Evolutionary conservation across 208 protist genomes (phyloP), one percentile per base, ranked within the genome.

Genomic region (Leishmania braziliensis): DNA sequence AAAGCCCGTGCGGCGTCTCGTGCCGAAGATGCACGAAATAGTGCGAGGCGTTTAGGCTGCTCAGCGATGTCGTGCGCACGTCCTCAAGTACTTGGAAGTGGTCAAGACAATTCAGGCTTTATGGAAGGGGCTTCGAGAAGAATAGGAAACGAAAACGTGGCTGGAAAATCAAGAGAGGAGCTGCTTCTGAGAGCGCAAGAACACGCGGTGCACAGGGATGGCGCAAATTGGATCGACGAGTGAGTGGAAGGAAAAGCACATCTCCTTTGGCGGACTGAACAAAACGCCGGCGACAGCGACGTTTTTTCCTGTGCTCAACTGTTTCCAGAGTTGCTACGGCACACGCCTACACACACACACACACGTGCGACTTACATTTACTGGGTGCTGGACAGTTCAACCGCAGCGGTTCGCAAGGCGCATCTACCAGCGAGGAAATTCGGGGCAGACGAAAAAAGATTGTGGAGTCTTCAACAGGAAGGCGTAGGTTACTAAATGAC

Each of bases 71-170:
- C 10, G 39, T 29, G 48, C 29, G 29, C 54, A 85, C 56, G 78
- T 68, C 48, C 73, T 63, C 51, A 75, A 43, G 53, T 50, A 60
- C n/a, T 36, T 58, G 26, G 14, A 48, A 70, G 46, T n/a, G 20
- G 26, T 26, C 18, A 29, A 78, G 36, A 71, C 43, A 70, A 48
- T 53, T 79, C 53, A 8, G 39, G 48, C 33, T 77, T 79, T 48
- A n/a, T 77, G 62, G 23, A 79, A 65, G 62, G n/a, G 68, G 23
- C 29, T 65, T 48, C 23, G 71, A 81, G 33, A 83, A 83, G 50
- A 77, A 71, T 50, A 39, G 29, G 43, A 33, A 78, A 79, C 33
- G 62, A 66, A 77, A 36, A 16, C 20, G 79, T 39, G 50, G 6
- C 72, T 51, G 6, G 54, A 20, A 69, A 74, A 43, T 73, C 26